Evolutionary conservation across 202 grass and related monocot species (phyloP), one percentile per base, ranked within the genome.

Genomic region (Eragrostis tef): DNA sequence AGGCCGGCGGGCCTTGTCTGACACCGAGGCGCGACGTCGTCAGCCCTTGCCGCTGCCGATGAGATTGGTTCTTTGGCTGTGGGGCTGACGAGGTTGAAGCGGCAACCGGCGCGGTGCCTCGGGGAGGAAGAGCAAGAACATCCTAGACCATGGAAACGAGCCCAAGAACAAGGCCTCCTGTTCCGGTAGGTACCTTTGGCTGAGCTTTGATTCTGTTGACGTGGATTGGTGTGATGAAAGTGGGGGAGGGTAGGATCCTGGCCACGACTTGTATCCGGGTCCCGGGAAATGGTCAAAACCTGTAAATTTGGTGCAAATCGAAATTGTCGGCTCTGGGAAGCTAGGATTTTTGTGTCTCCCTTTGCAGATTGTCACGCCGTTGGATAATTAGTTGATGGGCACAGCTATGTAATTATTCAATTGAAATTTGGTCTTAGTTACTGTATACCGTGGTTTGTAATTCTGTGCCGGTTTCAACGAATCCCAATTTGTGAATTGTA

Each of bases 101-200:
- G n/a, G 63, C 78, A n/a, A 64, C 56, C 73, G 64, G 60, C 20
- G 60, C 71, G 64, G 77, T 88, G 87, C 93, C 39, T 85, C 90
- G 8, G 93, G 88, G 36, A 92, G 89, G 88, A 90, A 88, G 65
- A 79, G 85, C 71, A 79, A 34, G 71, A 58, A 15, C 81, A 5
- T 52, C 36, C 62, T 52, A 49, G 86, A 74, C 36, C 70, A 63
- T 45, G 61, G 22, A 67, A 82, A 88, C 44, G 86, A 84, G 52
- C 46, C 44, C 60, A 84, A 57, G 61, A 67, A 79, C 47, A 85
- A 79, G 73, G 59, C 61, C 31, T 82, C 85, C 19, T 75, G 78
- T 26, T 82, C 85, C 2, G 73, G 85, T 88, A 85, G 12, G 69
- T 69, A 34, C 45, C 43, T 26, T 79, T 42, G 21, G 12, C 7